These are phyloP conservation scores for Papiliotrema nemorosa DNA, from an alignment of 1,284 basidiomycete species.

Conservation along the genomic window DNA sequence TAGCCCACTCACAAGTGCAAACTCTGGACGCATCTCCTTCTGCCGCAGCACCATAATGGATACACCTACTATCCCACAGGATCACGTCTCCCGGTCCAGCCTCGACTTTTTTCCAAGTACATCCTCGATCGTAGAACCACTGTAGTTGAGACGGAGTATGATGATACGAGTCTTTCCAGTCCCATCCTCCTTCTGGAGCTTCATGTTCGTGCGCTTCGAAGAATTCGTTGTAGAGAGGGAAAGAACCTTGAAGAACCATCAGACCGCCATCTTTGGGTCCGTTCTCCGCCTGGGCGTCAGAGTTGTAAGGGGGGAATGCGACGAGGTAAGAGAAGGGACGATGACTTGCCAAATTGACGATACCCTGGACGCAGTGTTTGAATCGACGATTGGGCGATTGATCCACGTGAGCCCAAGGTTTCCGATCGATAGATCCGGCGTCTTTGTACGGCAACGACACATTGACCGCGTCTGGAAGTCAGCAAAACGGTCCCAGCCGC, in stretches of 20 bases:
- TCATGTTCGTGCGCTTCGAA: slow-evolving; percentile 37
- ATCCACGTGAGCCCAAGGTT: slow-evolving; percentile 48
- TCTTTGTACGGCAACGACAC: slow-evolving; percentile 41
- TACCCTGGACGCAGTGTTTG: slow-evolving; percentile 50
- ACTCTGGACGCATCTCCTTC: slow-evolving; percentile 28
- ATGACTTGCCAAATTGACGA: slow-evolving; percentile 42
- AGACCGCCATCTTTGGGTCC: slow-evolving; percentile 50
- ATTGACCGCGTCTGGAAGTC: slow-evolving; percentile 35
- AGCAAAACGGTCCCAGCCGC: not conserved
- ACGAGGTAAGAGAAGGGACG: not conserved
- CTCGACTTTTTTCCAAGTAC: slow-evolving; percentile 37
- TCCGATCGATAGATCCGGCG: slow-evolving; percentile 21
- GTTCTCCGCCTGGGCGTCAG: slow-evolving; percentile 24
- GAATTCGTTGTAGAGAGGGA: slow-evolving; percentile 40
- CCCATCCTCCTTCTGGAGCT: slow-evolving; percentile 39
- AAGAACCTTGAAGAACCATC: slow-evolving; percentile 48
- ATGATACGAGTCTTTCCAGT: slow-evolving; percentile 33
- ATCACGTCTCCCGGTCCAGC: slow-evolving; percentile 39
- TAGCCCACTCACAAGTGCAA: slow-evolving; percentile 36
- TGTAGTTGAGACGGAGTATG: slow-evolving; percentile 30
- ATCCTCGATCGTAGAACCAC: slow-evolving; percentile 42
- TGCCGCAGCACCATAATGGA: slow-evolving; percentile 36
- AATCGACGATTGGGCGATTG: slow-evolving; percentile 41
- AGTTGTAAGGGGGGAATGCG: not conserved
- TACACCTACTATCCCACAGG: slow-evolving; percentile 32